Evolutionary conservation across 116 monocot genomes (phyloP).

Genomic region (Iris pallida): DNA sequence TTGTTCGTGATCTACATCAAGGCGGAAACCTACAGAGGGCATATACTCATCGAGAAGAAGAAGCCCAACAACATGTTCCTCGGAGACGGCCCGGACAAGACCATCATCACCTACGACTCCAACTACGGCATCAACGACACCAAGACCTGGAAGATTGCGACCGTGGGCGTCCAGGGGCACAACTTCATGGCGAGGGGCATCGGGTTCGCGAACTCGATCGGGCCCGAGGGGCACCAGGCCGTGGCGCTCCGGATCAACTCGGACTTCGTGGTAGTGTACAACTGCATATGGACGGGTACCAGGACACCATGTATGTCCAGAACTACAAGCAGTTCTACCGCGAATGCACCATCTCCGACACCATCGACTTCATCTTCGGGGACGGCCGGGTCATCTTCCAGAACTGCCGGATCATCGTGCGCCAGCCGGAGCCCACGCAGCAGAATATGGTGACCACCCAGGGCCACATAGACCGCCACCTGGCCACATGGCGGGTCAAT

Average conservation of each 20-base stretch:
- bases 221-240: slow-evolving; percentile 20
- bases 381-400: slow-evolving; percentile 49
- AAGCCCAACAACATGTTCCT: slow-evolving; percentile 34
- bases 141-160: too few relatives aligned
- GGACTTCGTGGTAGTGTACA: slow-evolving; percentile 7
- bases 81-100: slow-evolving; percentile 43
- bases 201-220: slow-evolving; percentile 21
- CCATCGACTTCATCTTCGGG: slow-evolving; percentile 90
- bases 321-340: slow-evolving; percentile 20
- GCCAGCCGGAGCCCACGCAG: slow-evolving; percentile 64
- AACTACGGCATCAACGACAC: too few relatives aligned
- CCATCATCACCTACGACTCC: slow-evolving; percentile 29
- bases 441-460: slow-evolving; percentile 68
- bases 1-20: slow-evolving; percentile 38
- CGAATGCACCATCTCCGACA: slow-evolving; percentile 54
- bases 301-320: too few relatives aligned
- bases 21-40: slow-evolving; percentile 33
- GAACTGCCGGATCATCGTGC: slow-evolving; percentile 67
- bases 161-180: not conserved
- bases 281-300: slow-evolving; percentile 20
- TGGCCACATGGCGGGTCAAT: too few relatives aligned
- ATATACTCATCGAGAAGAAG: slow-evolving; percentile 21
- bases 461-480: too few relatives aligned
- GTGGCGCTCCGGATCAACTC: slow-evolving; percentile 15
- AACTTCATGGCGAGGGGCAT: slow-evolving; percentile 17